A percentile compares a stretch with the other conserved stretches of the same genome.
phyloP scores from a whole-genome alignment of 106 monocot species.

The Acorus gramineus region DNA sequence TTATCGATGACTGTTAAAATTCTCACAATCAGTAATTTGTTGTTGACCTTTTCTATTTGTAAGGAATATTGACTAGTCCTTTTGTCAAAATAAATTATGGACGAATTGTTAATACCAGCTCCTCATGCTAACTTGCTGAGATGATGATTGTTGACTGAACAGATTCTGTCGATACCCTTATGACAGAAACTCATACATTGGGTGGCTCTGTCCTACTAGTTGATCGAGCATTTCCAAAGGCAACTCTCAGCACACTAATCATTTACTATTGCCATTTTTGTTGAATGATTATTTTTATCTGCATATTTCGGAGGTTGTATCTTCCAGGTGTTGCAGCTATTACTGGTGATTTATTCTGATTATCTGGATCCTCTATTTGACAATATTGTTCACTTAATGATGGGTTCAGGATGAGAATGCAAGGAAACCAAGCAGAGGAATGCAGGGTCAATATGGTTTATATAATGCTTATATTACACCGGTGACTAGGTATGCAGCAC shows the following conservation, averaged over 20 bases:
- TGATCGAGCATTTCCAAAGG: slow-evolving; percentile 97
- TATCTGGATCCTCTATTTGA: background rate
- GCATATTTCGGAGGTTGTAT: background rate
- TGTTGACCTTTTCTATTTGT: no score
- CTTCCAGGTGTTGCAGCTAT: background rate
- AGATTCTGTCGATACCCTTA: slow-evolving; percentile 93
- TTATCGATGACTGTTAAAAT: no score
- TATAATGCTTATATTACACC: slow-evolving; percentile 88
- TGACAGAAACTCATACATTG: slow-evolving; percentile 84
- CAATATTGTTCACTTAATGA: background rate
- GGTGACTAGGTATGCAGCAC: slow-evolving; percentile 80
- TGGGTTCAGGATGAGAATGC: slow-evolving; percentile 59
- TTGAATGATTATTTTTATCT: background rate
- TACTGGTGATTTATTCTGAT: no score
- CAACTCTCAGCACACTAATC: background rate
- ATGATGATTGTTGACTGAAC: slow-evolving; percentile 16
- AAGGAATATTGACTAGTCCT: no score
- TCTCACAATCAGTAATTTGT: no score
- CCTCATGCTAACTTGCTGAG: background rate
- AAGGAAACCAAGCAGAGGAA: slow-evolving; percentile 44
- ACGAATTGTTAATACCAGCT: no score
- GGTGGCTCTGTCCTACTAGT: slow-evolving; percentile 81
- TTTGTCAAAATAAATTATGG: no score
- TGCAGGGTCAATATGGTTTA: slow-evolving; percentile 84
- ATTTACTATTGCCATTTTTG: background rate